A percentile compares a stretch with the other conserved stretches of the same genome.
These are phyloP conservation scores for Geranomyces michiganensis DNA, from an alignment of 192 early-diverging fungal genomes.

Conservation along the genomic window DNA sequence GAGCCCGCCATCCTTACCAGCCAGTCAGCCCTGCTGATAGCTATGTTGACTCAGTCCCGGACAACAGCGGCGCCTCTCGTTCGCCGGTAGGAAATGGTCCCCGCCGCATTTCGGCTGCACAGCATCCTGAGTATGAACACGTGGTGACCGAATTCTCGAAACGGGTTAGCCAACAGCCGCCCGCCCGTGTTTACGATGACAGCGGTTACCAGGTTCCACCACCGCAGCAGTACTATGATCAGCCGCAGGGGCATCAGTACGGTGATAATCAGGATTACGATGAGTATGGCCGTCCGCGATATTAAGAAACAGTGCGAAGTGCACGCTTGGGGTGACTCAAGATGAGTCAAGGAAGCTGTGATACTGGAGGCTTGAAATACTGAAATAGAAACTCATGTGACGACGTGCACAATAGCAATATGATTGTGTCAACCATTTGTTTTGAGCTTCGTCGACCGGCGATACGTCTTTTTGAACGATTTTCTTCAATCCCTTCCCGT, in stretches of 20 bases:
- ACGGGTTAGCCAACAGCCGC: conserved; percentile 10
- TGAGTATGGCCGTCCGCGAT: not conserved
- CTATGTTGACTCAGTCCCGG: not conserved
- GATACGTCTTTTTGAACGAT: too few relatives aligned
- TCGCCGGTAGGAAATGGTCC: not conserved
- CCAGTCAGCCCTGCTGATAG: conserved; percentile 13
- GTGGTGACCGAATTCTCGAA: conserved; percentile 24
- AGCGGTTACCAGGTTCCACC: not conserved
- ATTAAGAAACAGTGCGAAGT: too few relatives aligned
- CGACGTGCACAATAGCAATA: too few relatives aligned
- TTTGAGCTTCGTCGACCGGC: too few relatives aligned
- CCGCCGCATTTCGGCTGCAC: conserved; percentile 1
- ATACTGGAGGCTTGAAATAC: too few relatives aligned
- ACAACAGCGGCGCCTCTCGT: not conserved
- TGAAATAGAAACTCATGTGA: too few relatives aligned
- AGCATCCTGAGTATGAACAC: conserved; percentile 24
- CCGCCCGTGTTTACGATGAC: not conserved
- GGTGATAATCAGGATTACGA: not conserved
- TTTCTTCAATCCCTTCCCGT: too few relatives aligned
- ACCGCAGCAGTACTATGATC: not conserved
- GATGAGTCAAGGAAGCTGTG: too few relatives aligned
- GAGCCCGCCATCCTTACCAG: conserved; percentile 12
- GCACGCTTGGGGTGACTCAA: too few relatives aligned
- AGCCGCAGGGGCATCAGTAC: not conserved
- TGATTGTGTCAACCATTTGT: too few relatives aligned